Evolutionary conservation across 2,329 filamentous ascomycete species (phyloP).

Genomic region (Malbranchea cinnamomea): DNA sequence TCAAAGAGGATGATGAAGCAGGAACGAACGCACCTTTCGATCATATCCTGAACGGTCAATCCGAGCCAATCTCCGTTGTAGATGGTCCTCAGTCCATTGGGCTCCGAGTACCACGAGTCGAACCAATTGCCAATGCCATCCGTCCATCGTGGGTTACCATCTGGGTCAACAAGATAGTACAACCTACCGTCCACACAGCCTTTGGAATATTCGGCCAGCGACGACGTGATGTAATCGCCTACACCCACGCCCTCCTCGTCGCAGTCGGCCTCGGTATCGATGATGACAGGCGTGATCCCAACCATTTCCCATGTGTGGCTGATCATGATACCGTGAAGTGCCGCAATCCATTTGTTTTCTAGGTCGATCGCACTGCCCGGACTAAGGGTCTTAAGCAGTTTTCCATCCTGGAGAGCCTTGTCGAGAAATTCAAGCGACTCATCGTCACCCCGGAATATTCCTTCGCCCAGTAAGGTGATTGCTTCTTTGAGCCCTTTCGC

Average conservation of each 20-base stretch:
- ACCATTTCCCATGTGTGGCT: background rate
- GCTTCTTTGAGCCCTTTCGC: background rate
- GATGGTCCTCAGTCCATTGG: background rate
- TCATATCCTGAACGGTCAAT: background rate
- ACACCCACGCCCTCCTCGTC: background rate
- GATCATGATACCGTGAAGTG: background rate
- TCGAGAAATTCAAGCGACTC: conserved; percentile 1
- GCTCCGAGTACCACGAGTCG: background rate
- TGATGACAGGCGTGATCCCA: conserved; percentile 1
- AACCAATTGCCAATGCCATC: background rate
- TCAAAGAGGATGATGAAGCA: background rate
- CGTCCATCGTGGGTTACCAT: background rate
- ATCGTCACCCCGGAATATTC: background rate
- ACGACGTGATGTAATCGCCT: background rate
- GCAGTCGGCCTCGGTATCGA: background rate
- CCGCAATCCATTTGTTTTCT: background rate
- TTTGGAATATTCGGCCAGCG: background rate
- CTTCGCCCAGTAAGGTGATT: background rate
- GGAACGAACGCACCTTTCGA: background rate
- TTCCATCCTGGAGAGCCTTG: background rate
- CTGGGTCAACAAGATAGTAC: conserved; percentile 2
- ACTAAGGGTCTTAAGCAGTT: background rate
- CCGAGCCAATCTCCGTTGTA: background rate
- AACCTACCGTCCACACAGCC: background rate
- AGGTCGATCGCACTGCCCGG: background rate